Conservation (phyloP, 106 monocot genomes). For the Triglochin maritima region DNA sequence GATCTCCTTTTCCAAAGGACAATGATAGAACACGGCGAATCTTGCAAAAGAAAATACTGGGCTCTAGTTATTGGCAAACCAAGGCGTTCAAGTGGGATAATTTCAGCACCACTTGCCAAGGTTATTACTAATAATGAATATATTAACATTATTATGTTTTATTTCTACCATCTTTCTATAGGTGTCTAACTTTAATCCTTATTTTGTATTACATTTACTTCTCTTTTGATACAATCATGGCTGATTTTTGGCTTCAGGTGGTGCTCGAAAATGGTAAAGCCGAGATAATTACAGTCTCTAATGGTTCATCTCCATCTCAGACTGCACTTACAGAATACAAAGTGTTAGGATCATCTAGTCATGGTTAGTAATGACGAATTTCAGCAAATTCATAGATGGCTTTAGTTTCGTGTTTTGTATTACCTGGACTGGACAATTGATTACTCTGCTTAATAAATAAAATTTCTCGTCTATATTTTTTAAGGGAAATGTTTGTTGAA, state of each 20-base stretch:
- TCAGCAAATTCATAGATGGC: background rate
- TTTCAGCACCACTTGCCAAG: conserved; percentile 78
- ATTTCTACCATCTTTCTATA: background rate
- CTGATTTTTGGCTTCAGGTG: conserved; percentile 29
- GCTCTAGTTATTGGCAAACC: conserved; percentile 82
- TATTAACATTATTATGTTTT: background rate
- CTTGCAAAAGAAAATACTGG: conserved; percentile 78
- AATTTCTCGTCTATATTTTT: too few relatives aligned
- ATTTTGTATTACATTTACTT: background rate
- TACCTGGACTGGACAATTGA: too few relatives aligned
- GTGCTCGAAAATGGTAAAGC: conserved; percentile 57
- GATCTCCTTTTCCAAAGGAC: conserved; percentile 6
- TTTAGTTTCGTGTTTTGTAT: too few relatives aligned
- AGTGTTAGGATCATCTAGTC: conserved; percentile 54
- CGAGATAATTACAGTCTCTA: conserved; percentile 44
- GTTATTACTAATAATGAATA: conserved; percentile 14
- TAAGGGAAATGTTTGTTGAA: too few relatives aligned
- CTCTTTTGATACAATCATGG: too few relatives aligned
- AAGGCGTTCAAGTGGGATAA: conserved; percentile 40
- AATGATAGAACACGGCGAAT: conserved; percentile 18
- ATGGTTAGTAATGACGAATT: conserved; percentile 40
- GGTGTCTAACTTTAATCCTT: background rate
- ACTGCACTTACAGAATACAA: conserved; percentile 83
- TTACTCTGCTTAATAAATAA: too few relatives aligned
- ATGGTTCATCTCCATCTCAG: conserved; percentile 31